These are phyloP conservation scores for Suaeda aralocaspica DNA, from an alignment of 148 eudicot genomes.

Conservation along the genomic window DNA sequence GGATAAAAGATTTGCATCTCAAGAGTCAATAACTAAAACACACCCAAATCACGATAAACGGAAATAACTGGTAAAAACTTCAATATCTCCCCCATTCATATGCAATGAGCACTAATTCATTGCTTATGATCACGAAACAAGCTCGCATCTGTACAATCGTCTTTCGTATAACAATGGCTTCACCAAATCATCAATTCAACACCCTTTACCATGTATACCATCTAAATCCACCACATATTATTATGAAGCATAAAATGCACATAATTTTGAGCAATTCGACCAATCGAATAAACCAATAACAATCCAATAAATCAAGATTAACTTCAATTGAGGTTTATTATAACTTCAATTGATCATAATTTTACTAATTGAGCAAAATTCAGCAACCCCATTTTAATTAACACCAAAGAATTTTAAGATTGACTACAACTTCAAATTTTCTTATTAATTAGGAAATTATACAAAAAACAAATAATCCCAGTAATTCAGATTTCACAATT, in stretches of 20 bases:
- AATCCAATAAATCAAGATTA: neutral
- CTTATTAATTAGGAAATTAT: neutral
- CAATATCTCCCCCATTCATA: neutral
- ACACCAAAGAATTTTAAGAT: neutral
- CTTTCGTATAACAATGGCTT: neutral
- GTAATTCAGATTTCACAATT: neutral
- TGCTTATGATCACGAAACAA: neutral
- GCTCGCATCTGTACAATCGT: neutral
- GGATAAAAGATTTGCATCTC: constrained; percentile 6
- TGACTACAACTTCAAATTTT: neutral
- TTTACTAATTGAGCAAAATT: neutral
- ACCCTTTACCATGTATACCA: neutral
- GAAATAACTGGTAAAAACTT: neutral
- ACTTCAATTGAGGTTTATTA: neutral
- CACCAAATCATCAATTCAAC: neutral
- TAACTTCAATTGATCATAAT: neutral
- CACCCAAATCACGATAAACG: neutral
- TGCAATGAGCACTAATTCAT: neutral
- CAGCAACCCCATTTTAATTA: neutral
- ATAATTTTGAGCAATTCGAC: neutral
- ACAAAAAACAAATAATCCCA: neutral
- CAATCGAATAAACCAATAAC: neutral
- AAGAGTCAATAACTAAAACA: neutral
- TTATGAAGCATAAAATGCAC: no score
- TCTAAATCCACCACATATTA: no score